Conservation (phyloP, 306 rosid genomes). For the Dryas alaskensis region DNA sequence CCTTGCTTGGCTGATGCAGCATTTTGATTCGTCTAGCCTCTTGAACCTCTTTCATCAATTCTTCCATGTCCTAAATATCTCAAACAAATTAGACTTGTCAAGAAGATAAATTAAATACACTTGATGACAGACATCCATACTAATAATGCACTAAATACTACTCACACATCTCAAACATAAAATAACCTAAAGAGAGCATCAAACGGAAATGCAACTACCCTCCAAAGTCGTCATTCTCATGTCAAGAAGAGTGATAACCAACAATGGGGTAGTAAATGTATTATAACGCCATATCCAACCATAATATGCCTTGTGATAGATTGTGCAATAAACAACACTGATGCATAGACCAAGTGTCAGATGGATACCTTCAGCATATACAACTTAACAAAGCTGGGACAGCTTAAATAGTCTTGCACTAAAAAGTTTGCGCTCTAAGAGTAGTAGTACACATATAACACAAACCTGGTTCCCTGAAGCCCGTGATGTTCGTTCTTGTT, state of each 20-base stretch:
- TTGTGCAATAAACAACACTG: not conserved
- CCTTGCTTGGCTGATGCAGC: constrained; percentile 99
- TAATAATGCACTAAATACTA: not conserved
- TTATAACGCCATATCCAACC: not conserved
- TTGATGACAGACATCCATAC: not conserved
- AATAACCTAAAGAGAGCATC: not conserved
- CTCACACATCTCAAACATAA: not conserved
- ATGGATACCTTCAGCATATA: not conserved
- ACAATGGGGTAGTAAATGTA: not conserved
- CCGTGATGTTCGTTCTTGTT: constrained; percentile 65
- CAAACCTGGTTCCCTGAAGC: constrained; percentile 80
- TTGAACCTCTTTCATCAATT: constrained; percentile 94
- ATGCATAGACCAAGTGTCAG: not conserved
- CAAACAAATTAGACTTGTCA: constrained; percentile 31
- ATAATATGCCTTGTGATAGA: not conserved
- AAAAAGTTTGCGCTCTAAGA: not conserved
- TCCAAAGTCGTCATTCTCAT: not conserved
- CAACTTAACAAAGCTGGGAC: not conserved
- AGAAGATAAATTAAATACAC: constrained; percentile 1
- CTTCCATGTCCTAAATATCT: constrained; percentile 67
- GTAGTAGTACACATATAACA: constrained; percentile 9
- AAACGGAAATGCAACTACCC: constrained; percentile 5
- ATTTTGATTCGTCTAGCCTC: constrained; percentile 91
- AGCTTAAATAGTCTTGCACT: not conserved
- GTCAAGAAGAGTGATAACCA: not conserved